phyloP scores from a whole-genome alignment of 2,329 filamentous ascomycete species.

The Parasarocladium wereldwijsianum region DNA sequence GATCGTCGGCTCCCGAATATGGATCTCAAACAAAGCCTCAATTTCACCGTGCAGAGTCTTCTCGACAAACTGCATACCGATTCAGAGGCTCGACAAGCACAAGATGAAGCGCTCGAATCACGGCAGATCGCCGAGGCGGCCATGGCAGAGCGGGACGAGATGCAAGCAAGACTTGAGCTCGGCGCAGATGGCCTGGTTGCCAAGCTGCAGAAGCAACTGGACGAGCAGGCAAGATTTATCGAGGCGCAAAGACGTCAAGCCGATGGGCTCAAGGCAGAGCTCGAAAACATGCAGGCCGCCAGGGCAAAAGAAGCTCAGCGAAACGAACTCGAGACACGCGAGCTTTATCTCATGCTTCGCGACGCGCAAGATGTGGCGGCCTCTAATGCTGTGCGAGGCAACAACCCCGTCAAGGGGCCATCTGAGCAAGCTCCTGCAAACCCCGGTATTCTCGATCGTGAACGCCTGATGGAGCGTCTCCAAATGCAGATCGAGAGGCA shows the following conservation, averaged over 20 bases:
- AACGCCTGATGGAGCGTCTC: constrained; percentile 81
- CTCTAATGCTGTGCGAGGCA: constrained; percentile 54
- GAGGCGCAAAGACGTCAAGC: constrained; percentile 77
- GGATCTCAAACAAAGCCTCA: constrained; percentile 94
- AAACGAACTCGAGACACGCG: constrained; percentile 89
- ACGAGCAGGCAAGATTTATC: constrained; percentile 83
- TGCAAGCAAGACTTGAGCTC: constrained; percentile 74
- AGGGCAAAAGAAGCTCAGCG: constrained; percentile 83
- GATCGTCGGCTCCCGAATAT: constrained; percentile 89
- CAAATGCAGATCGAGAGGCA: constrained; percentile 93
- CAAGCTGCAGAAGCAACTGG: constrained; percentile 85
- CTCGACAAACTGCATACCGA: constrained; percentile 95
- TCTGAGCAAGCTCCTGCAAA: constrained; percentile 56
- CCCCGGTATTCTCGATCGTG: constrained; percentile 86
- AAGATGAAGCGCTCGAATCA: constrained; percentile 81
- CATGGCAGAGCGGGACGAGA: constrained; percentile 91
- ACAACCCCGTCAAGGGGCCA: constrained; percentile 21
- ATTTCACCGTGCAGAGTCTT: constrained; percentile 91
- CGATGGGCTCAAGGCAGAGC: constrained; percentile 76
- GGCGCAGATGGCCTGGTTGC: constrained; percentile 87
- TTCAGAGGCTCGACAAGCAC: constrained; percentile 79
- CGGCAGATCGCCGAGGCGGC: constrained; percentile 90
- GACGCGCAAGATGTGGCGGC: constrained; percentile 94
- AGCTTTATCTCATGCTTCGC: constrained; percentile 94
- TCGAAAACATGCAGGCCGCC: constrained; percentile 73